Evolutionary conservation across 2,329 filamentous ascomycete species (phyloP), one percentile per base, ranked within the genome.

Genomic region (Ceratocystiopsis brevicomis): DNA sequence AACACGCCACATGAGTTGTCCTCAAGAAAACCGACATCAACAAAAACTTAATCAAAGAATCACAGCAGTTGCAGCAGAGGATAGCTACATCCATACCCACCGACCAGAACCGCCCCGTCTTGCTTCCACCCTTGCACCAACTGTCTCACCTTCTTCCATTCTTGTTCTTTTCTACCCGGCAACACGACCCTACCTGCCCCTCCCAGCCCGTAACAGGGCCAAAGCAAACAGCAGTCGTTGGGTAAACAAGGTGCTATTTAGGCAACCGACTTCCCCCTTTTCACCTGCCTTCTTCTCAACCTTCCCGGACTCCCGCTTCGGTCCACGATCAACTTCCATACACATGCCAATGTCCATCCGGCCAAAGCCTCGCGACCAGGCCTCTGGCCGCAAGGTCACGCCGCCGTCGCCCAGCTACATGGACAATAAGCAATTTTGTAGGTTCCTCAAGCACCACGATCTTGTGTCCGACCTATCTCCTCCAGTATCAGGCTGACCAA

Each of bases 371-470:
- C 59, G 57, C 47, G 58, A 60, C 45, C 56, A 56, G 42, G 47
- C 46, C 42, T 52, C 57, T 47, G 57, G 64, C 42, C 64, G 68
- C 47, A 76, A 73, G 60, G 67, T 70, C 53, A 69, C 72, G 50
- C 70, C 75, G 47, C 73, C 75, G 43, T 72, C 73, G 41, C 68
- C 73, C 33, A 65, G 67, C 19, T 78, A 77, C 59, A 79, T 80
- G 75, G 67, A 66, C 46, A 76, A 70, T 56, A 73, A 78, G 42
- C 73, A 80, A 56, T 78, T 79, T 53, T 74, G 76, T 48, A 18
- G 15, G 46, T 45, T 17, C 78, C 4, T 13, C 12, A 13, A 13
- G 13, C 33, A 15, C 3, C 33, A 34, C 13, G 33, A 15, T 15
- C 13, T 34, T 13, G 2, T 3, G 12, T 13, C 15, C 33, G 13